These are phyloP conservation scores for Mesotaenium endlicherianum DNA, from an alignment of 139 green algal genomes.

Conservation along the genomic window DNA sequence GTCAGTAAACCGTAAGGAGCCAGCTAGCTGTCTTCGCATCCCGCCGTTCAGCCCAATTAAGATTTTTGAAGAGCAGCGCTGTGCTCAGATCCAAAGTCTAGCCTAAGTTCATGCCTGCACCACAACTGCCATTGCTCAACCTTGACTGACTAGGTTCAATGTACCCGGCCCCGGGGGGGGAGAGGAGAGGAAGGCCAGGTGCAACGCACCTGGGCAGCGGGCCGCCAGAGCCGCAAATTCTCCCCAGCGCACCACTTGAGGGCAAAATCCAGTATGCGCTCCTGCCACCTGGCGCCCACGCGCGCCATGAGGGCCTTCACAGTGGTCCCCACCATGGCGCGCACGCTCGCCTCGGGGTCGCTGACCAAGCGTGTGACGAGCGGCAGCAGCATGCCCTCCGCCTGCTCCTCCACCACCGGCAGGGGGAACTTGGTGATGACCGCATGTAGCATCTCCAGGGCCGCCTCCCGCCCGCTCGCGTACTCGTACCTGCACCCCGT, in stretches of 20 bases:
- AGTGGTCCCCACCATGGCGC: slow-evolving; percentile 56
- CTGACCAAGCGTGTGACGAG: slow-evolving; percentile 78
- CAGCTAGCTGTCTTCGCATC: too few relatives aligned
- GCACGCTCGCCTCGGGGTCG: slow-evolving; percentile 64
- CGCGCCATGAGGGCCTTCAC: slow-evolving; percentile 64
- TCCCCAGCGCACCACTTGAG: slow-evolving; percentile 58
- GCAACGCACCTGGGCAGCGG: slow-evolving; percentile 57
- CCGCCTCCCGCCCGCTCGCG: slow-evolving; percentile 55
- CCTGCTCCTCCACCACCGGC: slow-evolving; percentile 62
- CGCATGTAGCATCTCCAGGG: slow-evolving; percentile 71
- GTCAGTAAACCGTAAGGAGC: too few relatives aligned
- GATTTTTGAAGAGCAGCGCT: not conserved
- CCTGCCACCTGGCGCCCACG: not conserved
- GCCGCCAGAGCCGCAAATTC: slow-evolving; percentile 57
- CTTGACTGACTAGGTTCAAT: too few relatives aligned
- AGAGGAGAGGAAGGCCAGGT: not conserved
- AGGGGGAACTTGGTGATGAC: slow-evolving; percentile 82
- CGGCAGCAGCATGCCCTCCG: slow-evolving; percentile 74
- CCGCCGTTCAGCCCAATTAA: too few relatives aligned
- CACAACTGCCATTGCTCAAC: too few relatives aligned
- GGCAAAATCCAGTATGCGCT: slow-evolving; percentile 28
- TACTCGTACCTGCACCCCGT: slow-evolving; percentile 46
- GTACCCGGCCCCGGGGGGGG: too few relatives aligned
- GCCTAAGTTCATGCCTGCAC: not conserved
- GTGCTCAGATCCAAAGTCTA: not conserved